These are phyloP conservation scores for Singerocomus inundabilis DNA, from an alignment of 1,284 basidiomycete species.

Conservation along the genomic window DNA sequence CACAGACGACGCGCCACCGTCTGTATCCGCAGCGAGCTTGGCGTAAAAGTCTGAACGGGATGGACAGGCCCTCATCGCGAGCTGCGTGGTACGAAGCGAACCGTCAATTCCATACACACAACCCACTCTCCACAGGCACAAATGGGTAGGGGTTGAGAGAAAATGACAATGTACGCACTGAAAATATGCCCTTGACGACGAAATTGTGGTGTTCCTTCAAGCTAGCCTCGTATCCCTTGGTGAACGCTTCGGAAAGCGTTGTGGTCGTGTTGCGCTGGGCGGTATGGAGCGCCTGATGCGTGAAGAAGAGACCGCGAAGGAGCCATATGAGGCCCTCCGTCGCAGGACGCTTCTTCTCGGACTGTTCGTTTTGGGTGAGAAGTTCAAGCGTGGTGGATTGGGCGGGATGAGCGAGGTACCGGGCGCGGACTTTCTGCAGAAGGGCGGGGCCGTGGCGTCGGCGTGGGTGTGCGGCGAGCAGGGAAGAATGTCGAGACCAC, in stretches of 20 bases:
- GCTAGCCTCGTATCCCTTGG: slow-evolving; percentile 78
- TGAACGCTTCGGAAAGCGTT: slow-evolving; percentile 80
- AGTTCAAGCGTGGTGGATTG: slow-evolving; percentile 80
- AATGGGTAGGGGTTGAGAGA: no score
- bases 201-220: slow-evolving; percentile 90
- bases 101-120: slow-evolving; percentile 8
- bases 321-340: slow-evolving; percentile 96
- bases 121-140: no score
- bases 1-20: slow-evolving; percentile 50
- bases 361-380: slow-evolving; percentile 84
- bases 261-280: slow-evolving; percentile 67
- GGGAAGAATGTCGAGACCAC: no score
- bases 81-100: neutral
- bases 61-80: slow-evolving; percentile 95
- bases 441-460: no score
- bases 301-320: slow-evolving; percentile 87
- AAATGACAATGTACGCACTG: no score
- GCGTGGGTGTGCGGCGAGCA: no score
- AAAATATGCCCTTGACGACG: slow-evolving; percentile 81
- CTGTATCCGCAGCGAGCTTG: slow-evolving; percentile 78
- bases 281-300: slow-evolving; percentile 77
- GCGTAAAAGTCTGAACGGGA: slow-evolving; percentile 88
- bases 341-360: slow-evolving; percentile 82
- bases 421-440: slow-evolving; percentile 81
- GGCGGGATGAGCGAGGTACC: slow-evolving; percentile 67